Evolutionary conservation across 441 rosid species (phyloP).

Genomic region (Geranium incanum): DNA sequence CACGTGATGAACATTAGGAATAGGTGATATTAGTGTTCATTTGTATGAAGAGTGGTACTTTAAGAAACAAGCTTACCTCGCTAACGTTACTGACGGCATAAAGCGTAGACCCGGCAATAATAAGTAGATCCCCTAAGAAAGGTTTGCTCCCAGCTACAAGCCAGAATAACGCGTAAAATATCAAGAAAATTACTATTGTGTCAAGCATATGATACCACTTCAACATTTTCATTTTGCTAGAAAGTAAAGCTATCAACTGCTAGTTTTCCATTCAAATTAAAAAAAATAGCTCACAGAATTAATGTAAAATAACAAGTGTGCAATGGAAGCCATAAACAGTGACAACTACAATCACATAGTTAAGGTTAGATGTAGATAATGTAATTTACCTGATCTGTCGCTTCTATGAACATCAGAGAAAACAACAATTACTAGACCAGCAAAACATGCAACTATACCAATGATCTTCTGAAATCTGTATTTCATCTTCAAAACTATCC

Average conservation of each 20-base stretch:
- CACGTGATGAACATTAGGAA: no score
- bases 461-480: constrained; percentile 64
- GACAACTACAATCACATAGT: not conserved
- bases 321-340: no score
- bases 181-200: no score
- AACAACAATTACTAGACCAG: constrained; percentile 68
- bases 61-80: constrained; percentile 49
- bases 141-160: constrained; percentile 66
- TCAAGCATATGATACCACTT: no score
- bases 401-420: constrained; percentile 86
- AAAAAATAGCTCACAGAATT: no score
- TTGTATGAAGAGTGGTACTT: not conserved
- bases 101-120: constrained; percentile 79
- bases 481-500: constrained; percentile 64
- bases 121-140: constrained; percentile 67
- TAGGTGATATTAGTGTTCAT: not conserved
- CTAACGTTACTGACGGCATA: constrained; percentile 72
- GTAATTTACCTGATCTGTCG: constrained; percentile 59
- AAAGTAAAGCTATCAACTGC: no score
- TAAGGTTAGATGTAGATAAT: not conserved
- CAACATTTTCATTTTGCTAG: no score
- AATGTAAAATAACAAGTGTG: no score
- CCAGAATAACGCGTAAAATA: constrained; percentile 1
- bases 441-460: constrained; percentile 70
- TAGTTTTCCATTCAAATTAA: no score